Conservation (phyloP, 2,329 filamentous ascomycete genomes). For the Fusarium buharicum region DNA sequence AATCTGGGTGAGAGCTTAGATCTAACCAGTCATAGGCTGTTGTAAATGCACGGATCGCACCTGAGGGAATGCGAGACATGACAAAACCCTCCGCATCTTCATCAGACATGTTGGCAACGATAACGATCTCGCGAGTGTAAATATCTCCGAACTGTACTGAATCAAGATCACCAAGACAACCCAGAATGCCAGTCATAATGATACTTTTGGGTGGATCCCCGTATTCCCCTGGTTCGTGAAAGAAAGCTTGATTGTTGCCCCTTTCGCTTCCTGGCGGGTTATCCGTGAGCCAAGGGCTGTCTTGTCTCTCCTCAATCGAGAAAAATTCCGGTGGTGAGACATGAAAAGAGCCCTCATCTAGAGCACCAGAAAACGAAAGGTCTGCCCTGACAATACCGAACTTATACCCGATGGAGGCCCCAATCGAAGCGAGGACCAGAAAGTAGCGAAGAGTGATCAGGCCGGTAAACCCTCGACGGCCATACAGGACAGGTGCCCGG, state of each 20-base stretch:
- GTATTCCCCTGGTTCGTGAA: not conserved
- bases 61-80: too few relatives aligned
- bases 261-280: not conserved
- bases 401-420: conserved; percentile 21
- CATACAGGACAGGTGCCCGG: conserved; percentile 7
- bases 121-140: not conserved
- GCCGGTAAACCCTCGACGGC: conserved; percentile 1
- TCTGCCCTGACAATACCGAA: conserved; percentile 7
- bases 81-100: not conserved
- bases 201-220: not conserved
- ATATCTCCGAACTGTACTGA: not conserved
- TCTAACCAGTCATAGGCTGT: not conserved
- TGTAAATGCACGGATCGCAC: too few relatives aligned
- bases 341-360: too few relatives aligned
- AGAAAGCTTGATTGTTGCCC: not conserved
- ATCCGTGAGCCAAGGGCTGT: too few relatives aligned
- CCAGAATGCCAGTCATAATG: not conserved
- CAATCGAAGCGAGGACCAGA: not conserved
- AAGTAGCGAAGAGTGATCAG: conserved; percentile 3
- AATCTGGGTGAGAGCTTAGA: not conserved
- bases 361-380: not conserved
- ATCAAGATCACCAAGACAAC: not conserved
- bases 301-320: too few relatives aligned
- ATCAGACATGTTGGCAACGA: conserved; percentile 5
- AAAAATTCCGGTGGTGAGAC: too few relatives aligned